These are phyloP conservation scores for Prunus dulcis DNA, from an alignment of 306 rosid genomes.

Conservation along the genomic window DNA sequence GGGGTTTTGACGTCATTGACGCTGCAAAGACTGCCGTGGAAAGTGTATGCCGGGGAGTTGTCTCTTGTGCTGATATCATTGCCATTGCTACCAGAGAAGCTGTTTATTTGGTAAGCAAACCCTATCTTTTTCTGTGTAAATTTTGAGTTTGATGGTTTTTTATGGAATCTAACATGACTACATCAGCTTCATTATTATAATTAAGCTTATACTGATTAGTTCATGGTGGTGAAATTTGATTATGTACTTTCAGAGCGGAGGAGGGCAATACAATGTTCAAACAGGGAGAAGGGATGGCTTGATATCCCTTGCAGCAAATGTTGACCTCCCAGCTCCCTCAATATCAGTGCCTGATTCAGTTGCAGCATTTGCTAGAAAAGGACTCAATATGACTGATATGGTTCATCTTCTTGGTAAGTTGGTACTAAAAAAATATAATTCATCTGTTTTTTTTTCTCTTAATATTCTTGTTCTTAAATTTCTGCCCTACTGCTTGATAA, in stretches of 20 bases:
- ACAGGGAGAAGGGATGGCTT: slow-evolving; percentile 43
- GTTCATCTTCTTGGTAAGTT: slow-evolving; percentile 41
- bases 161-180: not conserved
- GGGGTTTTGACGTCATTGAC: slow-evolving; percentile 38
- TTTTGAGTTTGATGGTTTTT: not conserved
- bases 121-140: not conserved
- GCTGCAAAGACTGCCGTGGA: slow-evolving; percentile 23
- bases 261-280: slow-evolving; percentile 19
- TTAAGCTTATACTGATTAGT: not conserved
- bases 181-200: not conserved
- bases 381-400: slow-evolving; percentile 28
- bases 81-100: slow-evolving; percentile 40
- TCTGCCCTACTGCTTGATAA: not conserved
- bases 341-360: slow-evolving; percentile 31
- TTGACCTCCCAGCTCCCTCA: slow-evolving; percentile 33
- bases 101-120: slow-evolving; percentile 13
- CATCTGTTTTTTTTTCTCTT: not conserved
- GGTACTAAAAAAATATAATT: not conserved
- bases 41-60: slow-evolving; percentile 15
- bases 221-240: not conserved
- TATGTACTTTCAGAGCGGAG: slow-evolving; percentile 17
- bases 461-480: not conserved
- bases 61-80: slow-evolving; percentile 42
- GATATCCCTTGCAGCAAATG: slow-evolving; percentile 18
- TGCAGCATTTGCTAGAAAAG: slow-evolving; percentile 20